Base-by-base conservation (phyloP, 208 protist species). In the Wallacemonas collosoma region DNA sequence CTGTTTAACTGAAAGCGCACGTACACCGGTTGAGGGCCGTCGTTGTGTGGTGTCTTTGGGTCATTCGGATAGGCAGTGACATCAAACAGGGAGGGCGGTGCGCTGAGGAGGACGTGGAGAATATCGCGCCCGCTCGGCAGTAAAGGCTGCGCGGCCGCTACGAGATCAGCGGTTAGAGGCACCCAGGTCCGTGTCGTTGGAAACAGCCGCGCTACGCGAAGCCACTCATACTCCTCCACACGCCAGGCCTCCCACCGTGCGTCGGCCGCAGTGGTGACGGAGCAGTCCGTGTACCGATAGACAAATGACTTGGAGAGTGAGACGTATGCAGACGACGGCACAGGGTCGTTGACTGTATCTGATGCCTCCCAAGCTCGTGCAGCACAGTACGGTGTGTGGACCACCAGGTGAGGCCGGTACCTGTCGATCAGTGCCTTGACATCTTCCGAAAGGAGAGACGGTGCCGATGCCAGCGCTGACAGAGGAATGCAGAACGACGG, bases 161-260 rank as follows among this genome's bases (percentile, higher is more conserved):
- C 60, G 51, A 91, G 75, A n/a, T 75, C 75, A 14, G 43, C 35
- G 17, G 73, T 75, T 43, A 96, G 71, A 0, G 74, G 67, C 35
- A 91, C 70, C 66, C 76, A 76, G 4, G 57, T 17, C 12, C 73
- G 47, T 4, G 72, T 72, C n/a, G 66, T 68, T 3, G 82, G 85
- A 47, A 95, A 75, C 60, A 97, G 71, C 1, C 88, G 81, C 61
- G 93, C 93, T 3, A 91, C 84, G 17, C 93, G 88, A 72, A 86
- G 92, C 72, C 84, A 90, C 80, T 95, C 90, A 71, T 93, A 95
- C 17, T 77, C 72, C 63, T 88, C 71, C 3, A 97, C 85, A 47
- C 77, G 60, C 45, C 87, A 78, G 11, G 68, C 67, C 6, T 58
- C 76, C 58, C 89, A 65, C 36, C 71, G 69, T 9, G 9, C 17